phyloP scores from a whole-genome alignment of 164 flowering plant species.

The Magnolia kwangsiensis region DNA sequence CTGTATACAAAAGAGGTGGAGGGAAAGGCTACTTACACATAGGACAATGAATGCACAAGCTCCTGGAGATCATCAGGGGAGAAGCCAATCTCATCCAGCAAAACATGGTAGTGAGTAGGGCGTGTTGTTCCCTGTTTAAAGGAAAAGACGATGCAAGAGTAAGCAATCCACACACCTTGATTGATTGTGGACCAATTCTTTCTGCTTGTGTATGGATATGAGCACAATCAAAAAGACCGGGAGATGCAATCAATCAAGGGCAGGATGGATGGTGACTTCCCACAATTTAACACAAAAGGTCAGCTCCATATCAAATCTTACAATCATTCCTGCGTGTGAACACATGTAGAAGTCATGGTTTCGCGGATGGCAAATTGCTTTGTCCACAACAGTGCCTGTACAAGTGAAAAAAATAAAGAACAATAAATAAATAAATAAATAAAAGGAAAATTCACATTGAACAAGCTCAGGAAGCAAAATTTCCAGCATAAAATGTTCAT shows the following conservation, averaged over 20 bases:
- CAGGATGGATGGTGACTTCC: background rate
- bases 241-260: background rate
- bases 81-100: constrained; percentile 68
- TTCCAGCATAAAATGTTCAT: background rate
- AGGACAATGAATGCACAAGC: constrained; percentile 73
- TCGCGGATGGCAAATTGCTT: constrained; percentile 64
- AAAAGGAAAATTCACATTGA: background rate
- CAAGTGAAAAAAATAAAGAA: background rate
- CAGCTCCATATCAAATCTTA: constrained; percentile 33
- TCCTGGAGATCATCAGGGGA: constrained; percentile 76
- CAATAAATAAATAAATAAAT: too few relatives aligned
- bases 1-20: background rate
- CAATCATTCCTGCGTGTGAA: constrained; percentile 94
- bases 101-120: constrained; percentile 79
- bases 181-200: background rate
- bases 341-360: constrained; percentile 89
- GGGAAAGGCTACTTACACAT: constrained; percentile 54
- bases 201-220: background rate
- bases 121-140: constrained; percentile 60
- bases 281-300: background rate
- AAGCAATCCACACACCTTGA: background rate
- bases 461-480: too few relatives aligned
- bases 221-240: background rate
- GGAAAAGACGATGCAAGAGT: background rate
- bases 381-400: constrained; percentile 84